Conservation (phyloP, 768 basidiomycete genomes). For the Nidularia pulvinata region DNA sequence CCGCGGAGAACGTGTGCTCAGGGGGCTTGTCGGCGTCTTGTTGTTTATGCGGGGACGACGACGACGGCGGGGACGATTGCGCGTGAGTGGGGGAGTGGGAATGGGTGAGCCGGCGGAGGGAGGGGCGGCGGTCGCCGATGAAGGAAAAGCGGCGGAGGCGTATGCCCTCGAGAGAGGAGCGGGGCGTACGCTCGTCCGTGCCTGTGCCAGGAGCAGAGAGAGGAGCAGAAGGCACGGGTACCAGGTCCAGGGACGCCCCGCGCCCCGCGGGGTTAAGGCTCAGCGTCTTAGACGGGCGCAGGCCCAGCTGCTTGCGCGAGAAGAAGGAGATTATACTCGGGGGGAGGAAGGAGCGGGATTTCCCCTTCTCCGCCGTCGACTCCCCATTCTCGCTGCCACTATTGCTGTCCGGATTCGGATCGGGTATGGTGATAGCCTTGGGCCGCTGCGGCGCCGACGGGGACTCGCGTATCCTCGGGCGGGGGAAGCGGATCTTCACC, state of each 20-base stretch:
- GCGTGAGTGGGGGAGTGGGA: too few species aligned
- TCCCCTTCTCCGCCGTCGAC: conserved; percentile 4
- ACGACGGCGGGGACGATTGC: neutral
- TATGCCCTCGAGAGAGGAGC: conserved; percentile 25
- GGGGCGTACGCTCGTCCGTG: conserved; percentile 9
- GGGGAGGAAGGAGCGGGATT: conserved; percentile 28
- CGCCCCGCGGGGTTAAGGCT: conserved; percentile 17
- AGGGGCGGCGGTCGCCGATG: conserved; percentile 22
- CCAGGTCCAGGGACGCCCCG: conserved; percentile 39
- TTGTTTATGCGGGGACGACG: conserved; percentile 1
- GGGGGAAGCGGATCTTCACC: conserved; percentile 43
- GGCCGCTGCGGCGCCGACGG: conserved; percentile 16
- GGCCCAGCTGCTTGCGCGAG: conserved; percentile 3
- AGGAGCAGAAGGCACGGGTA: conserved; percentile 8
- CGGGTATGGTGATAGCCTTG: neutral
- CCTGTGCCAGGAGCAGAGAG: conserved; percentile 1
- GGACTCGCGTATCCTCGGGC: conserved; percentile 19
- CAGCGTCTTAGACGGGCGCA: conserved; percentile 16
- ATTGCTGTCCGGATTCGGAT: neutral
- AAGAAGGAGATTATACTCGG: conserved; percentile 41
- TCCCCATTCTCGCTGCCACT: neutral
- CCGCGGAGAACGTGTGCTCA: conserved; percentile 30
- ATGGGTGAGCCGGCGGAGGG: conserved; percentile 8
- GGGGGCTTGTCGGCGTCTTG: conserved; percentile 7
- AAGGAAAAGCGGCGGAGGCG: conserved; percentile 37